Base-by-base conservation (phyloP, 805 yeast species). In the Metschnikowia drakensbergensis region DNA sequence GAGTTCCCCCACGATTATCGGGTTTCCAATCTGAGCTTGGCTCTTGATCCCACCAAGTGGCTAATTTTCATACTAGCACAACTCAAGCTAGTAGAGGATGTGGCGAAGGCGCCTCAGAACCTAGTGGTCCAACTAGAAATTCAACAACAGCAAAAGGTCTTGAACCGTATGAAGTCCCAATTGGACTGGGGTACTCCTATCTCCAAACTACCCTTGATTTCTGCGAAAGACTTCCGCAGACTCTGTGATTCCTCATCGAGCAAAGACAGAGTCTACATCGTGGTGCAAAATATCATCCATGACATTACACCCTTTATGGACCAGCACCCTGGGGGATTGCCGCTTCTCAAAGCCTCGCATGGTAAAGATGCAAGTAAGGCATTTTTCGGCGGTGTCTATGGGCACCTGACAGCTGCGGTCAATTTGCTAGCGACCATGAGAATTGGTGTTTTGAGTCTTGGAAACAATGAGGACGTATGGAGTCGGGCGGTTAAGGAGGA, bases 351-450 rank as follows among this genome's bases (percentile, higher is more conserved):
- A 54, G 83, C 94, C 0, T 87, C 96, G 1, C 83, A 88, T 49
- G 97, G 97, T 9, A 88, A 86, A 65, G 97, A 91, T 65, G 97
- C 96, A 6, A 90, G 97, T 3, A 83, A 86, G 45, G 97, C 96
- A 2, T 91, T 91, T 67, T 89, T 85, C 64, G 97, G 98, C 23
- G 97, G 96, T 3, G 97, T 91, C 9, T 91, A 91, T 68, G 81
- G 82, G 48, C 98, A 91, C 66, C 86, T 94, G 58, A 89, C 92
- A 49, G 97, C 97, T 0, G 97, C 97, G 1, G 86, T 85, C 61
- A 91, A 91, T 67, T 68, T 91, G 51, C 72, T 91, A 51, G 95
- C 96, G 1, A 91, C 96, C 0, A 89, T 91, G 97, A 78, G 98
- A 60, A 84, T 91, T 11, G 96, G 96, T 0, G 91, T 87, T 26